These are phyloP conservation scores for Earliella scabrosa DNA, from an alignment of 1,284 basidiomycete species.

Conservation along the genomic window DNA sequence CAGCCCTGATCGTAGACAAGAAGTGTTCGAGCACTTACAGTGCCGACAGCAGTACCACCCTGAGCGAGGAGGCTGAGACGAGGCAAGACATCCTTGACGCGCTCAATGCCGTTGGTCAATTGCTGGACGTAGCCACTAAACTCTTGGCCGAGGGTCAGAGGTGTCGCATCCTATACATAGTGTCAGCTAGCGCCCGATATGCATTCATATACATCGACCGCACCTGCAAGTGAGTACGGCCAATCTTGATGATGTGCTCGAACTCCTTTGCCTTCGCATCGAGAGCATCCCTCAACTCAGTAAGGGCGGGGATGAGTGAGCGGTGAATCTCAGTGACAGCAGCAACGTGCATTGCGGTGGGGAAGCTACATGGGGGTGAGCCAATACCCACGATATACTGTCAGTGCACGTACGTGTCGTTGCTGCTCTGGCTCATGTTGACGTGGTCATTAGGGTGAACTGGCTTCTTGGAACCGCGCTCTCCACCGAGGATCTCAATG, in stretches of 20 bases:
- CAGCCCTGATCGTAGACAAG: not conserved
- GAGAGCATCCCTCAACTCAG: conserved; percentile 84
- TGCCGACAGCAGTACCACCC: conserved; percentile 98
- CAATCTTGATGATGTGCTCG: conserved; percentile 96
- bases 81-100: conserved; percentile 84
- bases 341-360: conserved; percentile 99
- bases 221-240: conserved; percentile 94
- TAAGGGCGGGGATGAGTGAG: conserved; percentile 86
- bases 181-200: not conserved
- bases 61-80: conserved; percentile 93
- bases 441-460: conserved; percentile 99
- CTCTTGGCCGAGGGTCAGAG: conserved; percentile 97
- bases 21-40: conserved; percentile 56
- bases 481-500: conserved; percentile 95
- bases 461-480: conserved; percentile 95
- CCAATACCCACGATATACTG: not conserved
- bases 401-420: conserved; percentile 83
- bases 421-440: conserved; percentile 99
- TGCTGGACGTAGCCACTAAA: conserved; percentile 99
- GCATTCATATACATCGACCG: not conserved
- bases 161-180: conserved; percentile 85
- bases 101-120: conserved; percentile 88
- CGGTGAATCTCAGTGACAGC: conserved; percentile 89
- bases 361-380: conserved; percentile 68
- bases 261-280: conserved; percentile 84